Evolutionary conservation across 1,139 yeast species (phyloP).

Genomic region (Pichia sp.): DNA sequence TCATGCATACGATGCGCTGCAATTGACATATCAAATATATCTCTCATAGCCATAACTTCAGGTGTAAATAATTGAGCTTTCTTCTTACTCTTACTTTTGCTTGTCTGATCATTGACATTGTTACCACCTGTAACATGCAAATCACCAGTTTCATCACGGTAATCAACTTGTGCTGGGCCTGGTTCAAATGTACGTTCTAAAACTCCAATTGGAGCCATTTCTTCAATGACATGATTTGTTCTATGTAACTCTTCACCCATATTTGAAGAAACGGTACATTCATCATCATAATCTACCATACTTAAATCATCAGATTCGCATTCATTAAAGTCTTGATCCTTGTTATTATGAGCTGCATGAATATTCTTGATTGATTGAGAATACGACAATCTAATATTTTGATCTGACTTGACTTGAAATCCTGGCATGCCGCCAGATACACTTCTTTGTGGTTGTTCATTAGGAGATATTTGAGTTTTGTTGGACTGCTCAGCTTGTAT

Average conservation of each 20-base stretch:
- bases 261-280: neutral
- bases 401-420: neutral
- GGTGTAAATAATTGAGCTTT: slow-evolving; percentile 49
- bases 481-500: neutral
- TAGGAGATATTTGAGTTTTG: neutral
- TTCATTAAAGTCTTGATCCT: neutral
- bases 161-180: slow-evolving; percentile 5
- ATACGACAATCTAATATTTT: neutral
- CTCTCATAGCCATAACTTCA: slow-evolving; percentile 86
- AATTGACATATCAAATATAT: slow-evolving; percentile 89
- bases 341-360: neutral
- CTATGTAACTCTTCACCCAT: neutral
- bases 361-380: neutral
- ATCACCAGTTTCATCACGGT: slow-evolving; percentile 10
- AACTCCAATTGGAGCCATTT: slow-evolving; percentile 5
- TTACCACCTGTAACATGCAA: neutral
- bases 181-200: slow-evolving; percentile 10
- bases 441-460: neutral
- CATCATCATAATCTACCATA: neutral
- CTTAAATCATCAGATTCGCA: neutral
- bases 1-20: slow-evolving; percentile 93
- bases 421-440: neutral
- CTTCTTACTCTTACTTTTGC: slow-evolving; percentile 22
- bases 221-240: neutral
- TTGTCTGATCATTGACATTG: neutral